These are phyloP conservation scores for Phoma herbarum DNA, from an alignment of 2,329 filamentous ascomycete genomes.

Conservation along the genomic window DNA sequence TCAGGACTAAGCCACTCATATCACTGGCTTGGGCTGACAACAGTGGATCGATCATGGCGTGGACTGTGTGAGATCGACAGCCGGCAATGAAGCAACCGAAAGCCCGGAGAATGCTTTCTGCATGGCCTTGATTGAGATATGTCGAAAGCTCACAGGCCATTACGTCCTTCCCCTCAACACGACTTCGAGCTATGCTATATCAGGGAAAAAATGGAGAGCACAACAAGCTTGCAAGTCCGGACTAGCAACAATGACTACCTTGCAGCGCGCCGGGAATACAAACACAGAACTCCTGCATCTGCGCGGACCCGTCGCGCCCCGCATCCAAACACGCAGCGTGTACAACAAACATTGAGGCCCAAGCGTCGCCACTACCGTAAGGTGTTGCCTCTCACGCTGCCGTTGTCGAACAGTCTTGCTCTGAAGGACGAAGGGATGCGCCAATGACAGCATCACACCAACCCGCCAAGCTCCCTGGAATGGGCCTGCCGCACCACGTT, in stretches of 20 bases:
- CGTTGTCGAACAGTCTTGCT: constrained; percentile 25
- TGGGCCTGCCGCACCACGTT: constrained; percentile 27
- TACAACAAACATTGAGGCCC: constrained; percentile 25
- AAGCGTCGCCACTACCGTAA: constrained; percentile 18
- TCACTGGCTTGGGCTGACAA: constrained; percentile 13
- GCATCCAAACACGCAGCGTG: constrained; percentile 34
- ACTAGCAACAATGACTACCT: constrained; percentile 27
- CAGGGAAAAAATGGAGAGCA: constrained; percentile 17
- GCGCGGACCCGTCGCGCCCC: constrained; percentile 28
- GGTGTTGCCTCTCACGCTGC: constrained; percentile 12
- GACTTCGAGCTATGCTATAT: constrained; percentile 7
- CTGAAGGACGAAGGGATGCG: constrained; percentile 22
- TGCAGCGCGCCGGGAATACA: constrained; percentile 32
- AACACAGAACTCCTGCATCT: constrained; percentile 24
- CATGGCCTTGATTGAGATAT: not conserved
- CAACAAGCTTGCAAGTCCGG: constrained; percentile 15
- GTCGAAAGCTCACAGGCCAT: not conserved
- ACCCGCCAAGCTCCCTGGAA: constrained; percentile 36
- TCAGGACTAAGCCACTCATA: constrained; percentile 22
- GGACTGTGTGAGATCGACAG: not conserved
- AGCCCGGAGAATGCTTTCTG: not conserved
- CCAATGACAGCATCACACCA: constrained; percentile 23
- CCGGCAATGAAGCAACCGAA: too few relatives aligned
- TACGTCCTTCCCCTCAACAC: constrained; percentile 7
- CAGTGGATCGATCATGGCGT: constrained; percentile 9